Evolutionary conservation across 257 asterid species (phyloP).

Genomic region (Rehmannia glutinosa): DNA sequence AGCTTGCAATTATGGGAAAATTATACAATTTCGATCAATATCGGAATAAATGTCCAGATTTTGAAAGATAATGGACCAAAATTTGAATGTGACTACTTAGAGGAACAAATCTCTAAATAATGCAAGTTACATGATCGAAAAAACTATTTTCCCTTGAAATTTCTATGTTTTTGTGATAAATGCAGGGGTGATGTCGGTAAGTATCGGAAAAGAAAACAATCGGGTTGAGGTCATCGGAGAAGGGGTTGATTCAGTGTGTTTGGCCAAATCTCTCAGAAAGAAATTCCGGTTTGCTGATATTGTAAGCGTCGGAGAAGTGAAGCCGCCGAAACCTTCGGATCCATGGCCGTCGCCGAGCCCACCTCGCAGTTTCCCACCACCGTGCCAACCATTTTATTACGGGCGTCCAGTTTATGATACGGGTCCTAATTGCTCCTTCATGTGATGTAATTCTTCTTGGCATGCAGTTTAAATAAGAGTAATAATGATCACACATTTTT

Average conservation of each 20-base stretch:
- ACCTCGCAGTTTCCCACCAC: background rate
- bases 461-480: no score
- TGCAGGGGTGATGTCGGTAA: constrained; percentile 32
- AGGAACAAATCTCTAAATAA: no score
- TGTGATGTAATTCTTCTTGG: background rate
- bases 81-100: no score
- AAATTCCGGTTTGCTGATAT: constrained; percentile 26
- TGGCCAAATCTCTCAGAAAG: constrained; percentile 30
- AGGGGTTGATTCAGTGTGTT: constrained; percentile 29
- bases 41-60: no score
- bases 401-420: background rate
- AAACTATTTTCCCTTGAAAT: no score
- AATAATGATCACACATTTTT: no score
- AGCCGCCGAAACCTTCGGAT: background rate
- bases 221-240: constrained; percentile 34
- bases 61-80: no score
- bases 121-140: no score
- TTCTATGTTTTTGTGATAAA: background rate
- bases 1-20: no score
- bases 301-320: constrained; percentile 11
- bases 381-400: background rate
- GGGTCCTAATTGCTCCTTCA: constrained; percentile 8
- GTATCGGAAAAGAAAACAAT: constrained; percentile 7
- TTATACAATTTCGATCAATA: no score
- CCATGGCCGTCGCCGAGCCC: background rate